Conservation (phyloP, 2,329 filamentous ascomycete species). For the Nemania abortiva region DNA sequence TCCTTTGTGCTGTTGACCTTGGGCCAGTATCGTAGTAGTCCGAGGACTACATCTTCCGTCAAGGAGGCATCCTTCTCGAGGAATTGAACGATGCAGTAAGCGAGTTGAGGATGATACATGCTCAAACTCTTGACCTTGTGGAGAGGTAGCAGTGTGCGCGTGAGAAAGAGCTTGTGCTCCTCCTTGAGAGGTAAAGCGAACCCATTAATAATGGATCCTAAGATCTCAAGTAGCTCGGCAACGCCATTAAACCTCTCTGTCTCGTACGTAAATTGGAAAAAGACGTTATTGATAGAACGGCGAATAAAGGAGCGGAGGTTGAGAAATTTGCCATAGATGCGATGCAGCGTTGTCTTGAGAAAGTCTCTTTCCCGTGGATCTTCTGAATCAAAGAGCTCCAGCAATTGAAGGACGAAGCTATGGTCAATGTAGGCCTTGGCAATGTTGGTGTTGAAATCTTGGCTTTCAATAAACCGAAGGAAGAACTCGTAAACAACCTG, state of each 20-base stretch:
- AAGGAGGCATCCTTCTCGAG: constrained; percentile 96
- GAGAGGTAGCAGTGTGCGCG: constrained; percentile 88
- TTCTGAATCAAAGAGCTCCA: constrained; percentile 99
- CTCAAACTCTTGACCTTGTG: constrained; percentile 99
- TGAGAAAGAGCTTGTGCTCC: constrained; percentile 98
- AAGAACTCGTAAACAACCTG: constrained; percentile 99
- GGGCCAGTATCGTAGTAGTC: constrained; percentile 95
- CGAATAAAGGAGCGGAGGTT: constrained; percentile 97
- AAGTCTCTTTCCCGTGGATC: constrained; percentile 97
- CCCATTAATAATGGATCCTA: constrained; percentile 98
- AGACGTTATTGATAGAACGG: constrained; percentile 99
- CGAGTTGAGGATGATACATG: constrained; percentile 99
- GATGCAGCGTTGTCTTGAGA: constrained; percentile 95
- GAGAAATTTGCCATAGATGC: constrained; percentile 98
- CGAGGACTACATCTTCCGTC: constrained; percentile 97
- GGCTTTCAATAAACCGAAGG: constrained; percentile 97
- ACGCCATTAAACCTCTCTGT: constrained; percentile 99
- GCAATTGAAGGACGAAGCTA: constrained; percentile 92
- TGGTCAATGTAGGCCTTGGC: constrained; percentile 99
- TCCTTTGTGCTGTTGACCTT: constrained; percentile 99
- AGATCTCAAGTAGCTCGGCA: constrained; percentile 93
- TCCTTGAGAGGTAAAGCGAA: constrained; percentile 97
- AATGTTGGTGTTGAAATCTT: constrained; percentile 99
- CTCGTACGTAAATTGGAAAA: constrained; percentile 99
- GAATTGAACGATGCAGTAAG: constrained; percentile 99